phyloP scores from a whole-genome alignment of 2,329 filamentous ascomycete species.

The Aureobasidium sp. region DNA sequence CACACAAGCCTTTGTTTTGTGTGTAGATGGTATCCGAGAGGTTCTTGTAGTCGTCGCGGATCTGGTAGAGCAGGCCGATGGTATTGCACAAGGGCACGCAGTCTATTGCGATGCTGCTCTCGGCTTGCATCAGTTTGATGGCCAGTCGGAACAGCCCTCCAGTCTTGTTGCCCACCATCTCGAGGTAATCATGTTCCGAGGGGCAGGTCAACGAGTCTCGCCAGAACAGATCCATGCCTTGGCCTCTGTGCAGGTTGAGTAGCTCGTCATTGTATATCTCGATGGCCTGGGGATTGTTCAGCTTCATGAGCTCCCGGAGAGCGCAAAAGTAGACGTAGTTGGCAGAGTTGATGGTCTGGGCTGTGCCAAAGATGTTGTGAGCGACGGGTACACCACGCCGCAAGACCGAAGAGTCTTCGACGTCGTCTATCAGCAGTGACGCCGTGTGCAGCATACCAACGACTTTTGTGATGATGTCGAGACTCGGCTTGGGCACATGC shows the following conservation, averaged over 20 bases:
- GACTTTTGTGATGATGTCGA: constrained; percentile 70
- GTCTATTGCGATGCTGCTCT: constrained; percentile 51
- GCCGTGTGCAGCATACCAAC: constrained; percentile 82
- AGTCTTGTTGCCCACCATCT: constrained; percentile 90
- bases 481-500: constrained; percentile 60
- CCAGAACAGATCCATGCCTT: constrained; percentile 91
- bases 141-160: constrained; percentile 78
- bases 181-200: constrained; percentile 82
- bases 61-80: constrained; percentile 81
- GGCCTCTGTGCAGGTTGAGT: constrained; percentile 74
- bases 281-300: constrained; percentile 61
- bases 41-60: constrained; percentile 91
- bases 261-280: constrained; percentile 75
- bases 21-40: constrained; percentile 60
- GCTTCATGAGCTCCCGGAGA: constrained; percentile 64
- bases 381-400: constrained; percentile 75
- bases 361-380: constrained; percentile 75
- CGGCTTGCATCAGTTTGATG: constrained; percentile 81
- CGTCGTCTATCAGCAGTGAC: constrained; percentile 78
- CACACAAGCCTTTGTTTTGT: constrained; percentile 85
- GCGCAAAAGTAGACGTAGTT: constrained; percentile 86
- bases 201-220: constrained; percentile 77
- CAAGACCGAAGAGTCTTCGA: constrained; percentile 72
- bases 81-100: constrained; percentile 80
- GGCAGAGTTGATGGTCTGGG: constrained; percentile 84